A percentile compares a stretch with the other conserved stretches of the same genome.
Evolutionary conservation across 2,329 filamentous ascomycete genomes (phyloP).

Genomic region (Sarocladium oryzae): DNA sequence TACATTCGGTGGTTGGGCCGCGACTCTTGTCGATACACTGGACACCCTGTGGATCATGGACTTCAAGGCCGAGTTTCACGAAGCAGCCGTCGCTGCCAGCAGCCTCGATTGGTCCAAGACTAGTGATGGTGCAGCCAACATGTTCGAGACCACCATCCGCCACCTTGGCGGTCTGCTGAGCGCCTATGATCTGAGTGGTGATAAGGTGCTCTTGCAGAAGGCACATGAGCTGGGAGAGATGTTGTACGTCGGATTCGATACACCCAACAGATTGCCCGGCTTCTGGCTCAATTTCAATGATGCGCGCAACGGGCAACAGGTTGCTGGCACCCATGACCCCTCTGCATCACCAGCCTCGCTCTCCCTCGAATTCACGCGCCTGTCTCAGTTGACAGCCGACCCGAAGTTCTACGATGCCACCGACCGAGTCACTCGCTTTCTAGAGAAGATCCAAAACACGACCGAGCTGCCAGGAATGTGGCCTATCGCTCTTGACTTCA

Average conservation of each 20-base stretch:
- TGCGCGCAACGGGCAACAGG: slow-evolving; percentile 37
- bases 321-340: slow-evolving; percentile 30
- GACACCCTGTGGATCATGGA: slow-evolving; percentile 60
- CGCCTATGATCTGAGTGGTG: slow-evolving; percentile 42
- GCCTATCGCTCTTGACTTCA: slow-evolving; percentile 50
- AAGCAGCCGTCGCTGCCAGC: slow-evolving; percentile 42
- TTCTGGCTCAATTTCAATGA: slow-evolving; percentile 30
- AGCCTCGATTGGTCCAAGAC: slow-evolving; percentile 45
- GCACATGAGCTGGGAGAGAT: slow-evolving; percentile 45
- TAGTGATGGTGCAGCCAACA: slow-evolving; percentile 32
- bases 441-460: slow-evolving; percentile 45
- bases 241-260: slow-evolving; percentile 46
- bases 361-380: slow-evolving; percentile 54
- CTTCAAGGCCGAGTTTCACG: slow-evolving; percentile 47
- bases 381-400: slow-evolving; percentile 57
- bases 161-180: slow-evolving; percentile 46
- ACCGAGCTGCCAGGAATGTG: slow-evolving; percentile 57
- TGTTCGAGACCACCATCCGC: slow-evolving; percentile 50
- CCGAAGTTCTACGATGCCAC: slow-evolving; percentile 56
- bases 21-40: slow-evolving; percentile 53
- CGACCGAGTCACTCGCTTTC: slow-evolving; percentile 47
- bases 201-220: slow-evolving; percentile 37
- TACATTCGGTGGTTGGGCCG: slow-evolving; percentile 48
- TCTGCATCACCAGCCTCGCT: slow-evolving; percentile 44
- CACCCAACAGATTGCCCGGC: slow-evolving; percentile 40